Evolutionary conservation across 345 rosid genomes (phyloP).

Genomic region (Corchorus capsularis): DNA sequence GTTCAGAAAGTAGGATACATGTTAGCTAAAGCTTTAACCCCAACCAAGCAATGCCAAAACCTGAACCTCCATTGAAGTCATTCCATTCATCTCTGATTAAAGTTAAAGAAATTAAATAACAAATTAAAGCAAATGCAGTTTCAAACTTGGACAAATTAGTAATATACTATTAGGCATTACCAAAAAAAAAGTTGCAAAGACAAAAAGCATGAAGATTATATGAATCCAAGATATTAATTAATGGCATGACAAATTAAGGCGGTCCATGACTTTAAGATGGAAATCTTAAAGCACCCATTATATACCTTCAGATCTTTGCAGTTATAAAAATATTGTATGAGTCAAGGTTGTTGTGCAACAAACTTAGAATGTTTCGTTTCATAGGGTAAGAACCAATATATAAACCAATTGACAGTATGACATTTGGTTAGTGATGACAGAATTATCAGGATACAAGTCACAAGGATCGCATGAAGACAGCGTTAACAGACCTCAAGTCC

Average conservation of each 20-base stretch:
- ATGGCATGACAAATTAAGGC: neutral
- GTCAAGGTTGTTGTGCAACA: neutral
- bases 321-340: neutral
- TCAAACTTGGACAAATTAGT: slow-evolving; percentile 20
- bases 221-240: neutral
- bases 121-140: slow-evolving; percentile 19
- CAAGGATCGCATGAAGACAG: slow-evolving; percentile 66
- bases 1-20: slow-evolving; percentile 54
- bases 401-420: neutral
- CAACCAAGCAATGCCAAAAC: slow-evolving; percentile 45
- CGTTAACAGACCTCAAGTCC: slow-evolving; percentile 99
- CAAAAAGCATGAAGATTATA: slow-evolving; percentile 10
- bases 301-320: neutral
- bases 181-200: slow-evolving; percentile 13
- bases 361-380: neutral
- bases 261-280: neutral
- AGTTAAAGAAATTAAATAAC: slow-evolving; percentile 57
- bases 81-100: slow-evolving; percentile 54
- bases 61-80: slow-evolving; percentile 54
- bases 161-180: slow-evolving; percentile 10
- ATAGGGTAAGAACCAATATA: neutral
- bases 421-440: slow-evolving; percentile 3
- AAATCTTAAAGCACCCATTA: neutral
- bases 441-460: slow-evolving; percentile 92
- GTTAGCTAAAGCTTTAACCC: slow-evolving; percentile 43